phyloP scores from a whole-genome alignment of 1,139 yeast species.

The Tardiomyces depauwii region DNA sequence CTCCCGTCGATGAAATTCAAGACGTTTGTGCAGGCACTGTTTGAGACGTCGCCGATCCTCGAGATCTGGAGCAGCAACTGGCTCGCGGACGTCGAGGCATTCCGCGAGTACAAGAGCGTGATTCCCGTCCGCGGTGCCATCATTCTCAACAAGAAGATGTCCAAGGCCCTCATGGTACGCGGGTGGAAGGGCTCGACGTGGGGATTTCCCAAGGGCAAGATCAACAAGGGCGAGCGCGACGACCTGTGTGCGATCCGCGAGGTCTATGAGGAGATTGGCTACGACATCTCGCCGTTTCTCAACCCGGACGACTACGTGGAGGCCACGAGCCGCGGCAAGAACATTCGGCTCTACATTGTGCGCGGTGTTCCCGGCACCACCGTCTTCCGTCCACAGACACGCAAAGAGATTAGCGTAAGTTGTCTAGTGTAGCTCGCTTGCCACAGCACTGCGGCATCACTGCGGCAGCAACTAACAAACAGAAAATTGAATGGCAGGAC shows the following conservation, averaged over 20 bases:
- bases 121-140: slow-evolving; percentile 98
- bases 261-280: slow-evolving; percentile 92
- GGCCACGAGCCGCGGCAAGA: slow-evolving; percentile 72
- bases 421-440: too few species aligned
- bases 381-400: slow-evolving; percentile 64
- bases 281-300: slow-evolving; percentile 59
- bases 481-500: slow-evolving; percentile 49
- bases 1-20: slow-evolving; percentile 75
- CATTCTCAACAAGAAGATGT: slow-evolving; percentile 57
- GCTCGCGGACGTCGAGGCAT: slow-evolving; percentile 26
- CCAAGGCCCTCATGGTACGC: slow-evolving; percentile 67
- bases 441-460: too few species aligned
- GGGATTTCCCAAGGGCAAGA: slow-evolving; percentile 98
- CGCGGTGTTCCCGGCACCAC: slow-evolving; percentile 71
- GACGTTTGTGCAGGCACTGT: slow-evolving; percentile 59
- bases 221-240: slow-evolving; percentile 86
- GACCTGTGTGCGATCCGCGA: slow-evolving; percentile 91
- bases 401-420: slow-evolving; percentile 56
- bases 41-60: slow-evolving; percentile 71
- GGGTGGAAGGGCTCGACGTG: slow-evolving; percentile 79
- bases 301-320: slow-evolving; percentile 68
- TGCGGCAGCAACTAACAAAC: too few species aligned
- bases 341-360: slow-evolving; percentile 72
- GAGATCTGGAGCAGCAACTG: slow-evolving; percentile 15
- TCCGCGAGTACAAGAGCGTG: slow-evolving; percentile 74